Base-by-base conservation (phyloP, 1,139 yeast species). In the Geotrichum candidum region DNA sequence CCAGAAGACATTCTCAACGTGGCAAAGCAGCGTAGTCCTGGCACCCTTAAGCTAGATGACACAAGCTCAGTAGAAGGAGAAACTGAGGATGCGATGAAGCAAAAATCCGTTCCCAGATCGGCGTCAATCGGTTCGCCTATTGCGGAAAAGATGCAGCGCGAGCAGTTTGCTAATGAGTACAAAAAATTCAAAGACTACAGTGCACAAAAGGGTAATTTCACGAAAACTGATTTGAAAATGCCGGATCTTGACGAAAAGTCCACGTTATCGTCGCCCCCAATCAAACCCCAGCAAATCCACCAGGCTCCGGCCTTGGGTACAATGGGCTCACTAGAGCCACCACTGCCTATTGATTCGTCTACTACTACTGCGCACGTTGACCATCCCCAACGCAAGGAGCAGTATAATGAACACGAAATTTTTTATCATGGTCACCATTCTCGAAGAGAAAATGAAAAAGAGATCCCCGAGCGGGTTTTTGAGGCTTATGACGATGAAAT, bases 401-500 rank as follows among this genome's bases (percentile, higher is more conserved):
- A 38, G 33, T 38, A 54, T 7, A 50, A 54, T 18, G 25, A 51
- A 3, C 45, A 38, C 13, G 57, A 41, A 7, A 33, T 38, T 1
- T 41, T 51, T 27, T 50, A 51, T 33, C 57, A 54, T 33, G 11
- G 51, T 51, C 41, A 25, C 51, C 51, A 7, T 54, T 51, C 25
- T 51, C 57, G 1, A 38, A 25, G 41, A 22, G 23, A 2, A 56
- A n/a, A 2, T 50, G 41, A 41, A 25, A 52, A 46, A 48, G 50
- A 51, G 25, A 9, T 1, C 54, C 25, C 46, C 5, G 57, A 54
- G 41, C 61, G 57, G 7, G 59, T 70, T 3, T 70, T 66, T 58
- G 73, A 72, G 56, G 74, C 73, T 2, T 71, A 67, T 57, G 73
- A 70, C 57, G 55, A 60, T 9, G 61, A 67, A 22, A 64, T 65